Conservation (phyloP, 257 asterid species). For the Verbena officinalis region DNA sequence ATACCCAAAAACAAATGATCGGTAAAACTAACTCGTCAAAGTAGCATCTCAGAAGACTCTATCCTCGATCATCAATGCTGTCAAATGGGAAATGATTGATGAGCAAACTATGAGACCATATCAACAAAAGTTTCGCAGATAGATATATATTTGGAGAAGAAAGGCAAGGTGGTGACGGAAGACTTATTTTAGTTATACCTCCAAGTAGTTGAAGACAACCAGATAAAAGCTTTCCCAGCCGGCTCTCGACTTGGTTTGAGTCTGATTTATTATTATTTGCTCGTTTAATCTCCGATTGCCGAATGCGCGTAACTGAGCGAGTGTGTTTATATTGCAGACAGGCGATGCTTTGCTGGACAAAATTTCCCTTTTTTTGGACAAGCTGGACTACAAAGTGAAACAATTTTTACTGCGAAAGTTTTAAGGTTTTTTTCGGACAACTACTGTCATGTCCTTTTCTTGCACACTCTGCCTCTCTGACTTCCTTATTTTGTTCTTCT, state of each 20-base stretch:
- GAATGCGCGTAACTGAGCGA: slow-evolving; percentile 26
- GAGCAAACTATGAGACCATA: slow-evolving; percentile 11
- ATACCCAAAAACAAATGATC: slow-evolving; percentile 27
- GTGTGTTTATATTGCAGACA: slow-evolving; percentile 30
- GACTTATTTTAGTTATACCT: slow-evolving; percentile 24
- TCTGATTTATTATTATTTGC: slow-evolving; percentile 9
- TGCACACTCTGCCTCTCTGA: neutral
- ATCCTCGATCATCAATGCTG: slow-evolving; percentile 22
- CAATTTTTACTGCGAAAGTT: neutral
- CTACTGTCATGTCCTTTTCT: slow-evolving; percentile 32
- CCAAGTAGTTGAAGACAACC: slow-evolving; percentile 28
- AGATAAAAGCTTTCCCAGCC: slow-evolving; percentile 6
- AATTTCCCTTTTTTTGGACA: slow-evolving; percentile 1
- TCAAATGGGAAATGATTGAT: slow-evolving; percentile 6
- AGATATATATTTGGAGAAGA: neutral
- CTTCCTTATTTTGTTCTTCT: neutral
- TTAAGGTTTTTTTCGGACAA: slow-evolving; percentile 10
- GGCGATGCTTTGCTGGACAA: slow-evolving; percentile 32
- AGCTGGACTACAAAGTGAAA: neutral
- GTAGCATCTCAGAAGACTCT: slow-evolving; percentile 23
- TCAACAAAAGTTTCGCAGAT: neutral
- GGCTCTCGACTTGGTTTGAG: slow-evolving; percentile 27
- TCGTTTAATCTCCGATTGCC: slow-evolving; percentile 15
- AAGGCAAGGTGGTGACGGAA: slow-evolving; percentile 16
- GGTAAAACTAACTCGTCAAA: slow-evolving; percentile 22